Evolutionary conservation across 129 eudicot genomes (phyloP), one percentile per base, ranked within the genome.

Genomic region (Dittrichia graveolens): DNA sequence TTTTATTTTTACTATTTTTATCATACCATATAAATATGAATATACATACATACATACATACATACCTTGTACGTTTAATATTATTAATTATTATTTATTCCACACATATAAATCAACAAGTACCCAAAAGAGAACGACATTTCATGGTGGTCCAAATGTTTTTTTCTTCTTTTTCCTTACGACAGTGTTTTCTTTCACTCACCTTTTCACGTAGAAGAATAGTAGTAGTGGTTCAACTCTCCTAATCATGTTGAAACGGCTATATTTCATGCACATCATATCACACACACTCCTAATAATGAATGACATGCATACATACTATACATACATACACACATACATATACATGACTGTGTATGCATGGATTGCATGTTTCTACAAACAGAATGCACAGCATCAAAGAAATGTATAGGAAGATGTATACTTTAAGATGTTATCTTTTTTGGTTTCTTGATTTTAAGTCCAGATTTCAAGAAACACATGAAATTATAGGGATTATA

Each of bases 191-290:
- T 40, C 47, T 72, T 72, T 45, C 38, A 45, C 9, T 57, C 48
- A 73, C 77, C 11, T 73, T 47, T 71, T 59, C 10, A 35, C 60
- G 46, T 7, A 31, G 31, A 24, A 24, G 31, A 24, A 24, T 72
- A 8, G 50, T 60, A 60, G 69, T 60, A n/a, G 42, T 74, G 61
- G 46, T 46, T 60, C 62, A 73, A 52, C 57, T 43, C 62, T 62
- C 65, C 58, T 54, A 69, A 64, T 60, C 53, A 61, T 31, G 56
- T 47, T 77, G 75, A 60, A 75, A 83, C 85, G 86, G 88, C 82
- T 86, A 75, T 80, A 86, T 83, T 81, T 83, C 84, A 83, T 78
- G 84, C 69, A 61, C 69, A 15, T 45, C 63, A 71, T 77, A 18
- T 49, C 55, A 24, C 31, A 24, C 31, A 24, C 31, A 44, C 44